Base-by-base conservation (phyloP, 306 rosid genomes). In the Dalbergia cochinchinensis region DNA sequence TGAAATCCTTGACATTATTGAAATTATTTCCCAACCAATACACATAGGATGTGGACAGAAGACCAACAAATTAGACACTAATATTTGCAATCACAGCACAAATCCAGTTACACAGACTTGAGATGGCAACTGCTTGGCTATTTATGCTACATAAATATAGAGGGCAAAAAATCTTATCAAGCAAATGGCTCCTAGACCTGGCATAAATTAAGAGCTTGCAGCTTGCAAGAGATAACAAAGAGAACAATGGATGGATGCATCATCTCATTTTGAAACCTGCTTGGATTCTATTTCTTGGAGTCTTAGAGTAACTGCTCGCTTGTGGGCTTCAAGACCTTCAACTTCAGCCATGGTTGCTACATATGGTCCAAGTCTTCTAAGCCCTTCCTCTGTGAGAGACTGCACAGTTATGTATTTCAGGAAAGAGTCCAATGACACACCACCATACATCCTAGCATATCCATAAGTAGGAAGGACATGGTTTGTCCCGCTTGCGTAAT, bases 391-490 rank as follows among this genome's bases (percentile, higher is more conserved):
- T 0, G 99, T 89, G 70, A 95, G 89, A 84, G 99, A 95, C 78
- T 95, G 99, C 69, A 95, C 86, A 0, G 98, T 95, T 83, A 95
- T 95, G 90, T 91, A 95, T 88, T 91, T 95, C 7, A 91, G 89
- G 84, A 95, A 93, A 5, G 98, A 93, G 90, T 95, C 99, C 74
- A 95, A 78, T 12, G 99, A 88, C 78, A 93, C 97, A 33, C 99
- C 99, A n/a, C 97, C 81, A 11, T 95, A 95, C 99, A 95, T 95
- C 76, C 97, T 88, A 11, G 99, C 98, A 88, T 95, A 95, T 14
- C 98, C 99, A 35, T 95, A 95, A 6, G 99, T 93, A 19, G 99
- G 99, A 85, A 95, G 99, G 86, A 95, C 99, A 31, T 95, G 99
- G 86, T 93, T 95, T 19, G 99, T 95, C 54, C 99, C 99, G 63